phyloP scores from a whole-genome alignment of 768 basidiomycete genomes.

The Mycena rosella region DNA sequence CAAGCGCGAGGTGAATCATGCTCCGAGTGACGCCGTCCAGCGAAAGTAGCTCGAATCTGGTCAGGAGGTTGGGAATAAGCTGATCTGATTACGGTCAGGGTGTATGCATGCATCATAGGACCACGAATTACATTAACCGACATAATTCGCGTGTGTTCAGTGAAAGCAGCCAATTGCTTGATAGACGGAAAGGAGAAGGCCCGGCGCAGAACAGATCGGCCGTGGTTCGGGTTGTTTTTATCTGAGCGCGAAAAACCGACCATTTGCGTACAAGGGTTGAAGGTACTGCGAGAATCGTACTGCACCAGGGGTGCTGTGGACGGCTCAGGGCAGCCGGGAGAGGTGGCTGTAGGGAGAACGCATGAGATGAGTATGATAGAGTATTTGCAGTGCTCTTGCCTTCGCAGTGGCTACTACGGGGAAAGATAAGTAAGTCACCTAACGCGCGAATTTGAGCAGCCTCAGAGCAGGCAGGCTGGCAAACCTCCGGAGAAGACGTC shows the following conservation, averaged over 20 bases:
- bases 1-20: background rate
- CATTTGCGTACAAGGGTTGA: background rate
- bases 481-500: background rate
- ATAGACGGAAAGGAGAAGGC: background rate
- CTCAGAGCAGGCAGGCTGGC: no score
- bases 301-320: background rate
- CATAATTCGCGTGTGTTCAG: background rate
- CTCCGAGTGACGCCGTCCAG: background rate
- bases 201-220: background rate
- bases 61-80: background rate
- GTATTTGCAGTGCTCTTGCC: no score
- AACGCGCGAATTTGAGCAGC: no score
- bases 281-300: background rate
- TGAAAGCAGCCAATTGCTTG: background rate
- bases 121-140: background rate
- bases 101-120: background rate
- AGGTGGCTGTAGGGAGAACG: background rate
- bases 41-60: background rate
- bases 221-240: no score
- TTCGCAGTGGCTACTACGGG: no score
- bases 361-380: no score
- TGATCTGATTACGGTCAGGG: background rate
- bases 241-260: background rate
- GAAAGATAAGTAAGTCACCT: no score
- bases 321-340: background rate